phyloP scores from a whole-genome alignment of 257 asterid genomes.

The Solanum gracilifrons region DNA sequence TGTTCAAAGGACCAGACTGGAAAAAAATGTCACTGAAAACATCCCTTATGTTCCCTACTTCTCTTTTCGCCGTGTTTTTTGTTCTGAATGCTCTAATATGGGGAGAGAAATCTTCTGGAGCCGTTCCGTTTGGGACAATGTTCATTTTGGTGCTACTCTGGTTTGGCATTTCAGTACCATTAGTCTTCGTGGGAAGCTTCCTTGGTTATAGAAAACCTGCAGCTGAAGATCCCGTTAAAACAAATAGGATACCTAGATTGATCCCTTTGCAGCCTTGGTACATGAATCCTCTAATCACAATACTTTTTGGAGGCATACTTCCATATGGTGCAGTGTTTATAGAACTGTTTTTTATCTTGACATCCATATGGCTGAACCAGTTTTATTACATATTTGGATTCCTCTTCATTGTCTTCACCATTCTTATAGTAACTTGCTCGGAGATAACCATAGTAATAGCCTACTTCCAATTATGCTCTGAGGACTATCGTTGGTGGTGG shows the following conservation, averaged over 20 bases:
- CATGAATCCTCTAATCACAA: constrained; percentile 26
- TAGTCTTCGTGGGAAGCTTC: constrained; percentile 37
- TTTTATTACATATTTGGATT: constrained; percentile 52
- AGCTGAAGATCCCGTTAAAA: constrained; percentile 19
- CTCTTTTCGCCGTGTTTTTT: constrained; percentile 25
- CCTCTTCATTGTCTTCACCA: constrained; percentile 32
- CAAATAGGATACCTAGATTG: constrained; percentile 42
- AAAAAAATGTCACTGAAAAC: constrained; percentile 28
- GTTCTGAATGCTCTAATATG: constrained; percentile 35
- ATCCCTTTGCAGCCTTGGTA: constrained; percentile 49
- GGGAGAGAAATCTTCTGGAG: constrained; percentile 50
- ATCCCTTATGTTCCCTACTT: constrained; percentile 31
- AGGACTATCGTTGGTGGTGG: constrained; percentile 59
- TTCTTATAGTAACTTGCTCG: constrained; percentile 38
- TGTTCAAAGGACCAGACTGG: constrained; percentile 36
- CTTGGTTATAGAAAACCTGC: constrained; percentile 20
- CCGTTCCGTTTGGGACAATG: constrained; percentile 44
- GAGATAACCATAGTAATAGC: constrained; percentile 36
- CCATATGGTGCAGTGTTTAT: constrained; percentile 49
- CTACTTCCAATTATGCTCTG: constrained; percentile 43
- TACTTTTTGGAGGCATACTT: constrained; percentile 37
- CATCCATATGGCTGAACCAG: constrained; percentile 49
- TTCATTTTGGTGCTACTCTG: constrained; percentile 32
- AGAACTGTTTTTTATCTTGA: constrained; percentile 40
- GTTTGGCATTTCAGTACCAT: constrained; percentile 44